Conservation (phyloP, 345 rosid species). For the Luvunga scandens region DNA sequence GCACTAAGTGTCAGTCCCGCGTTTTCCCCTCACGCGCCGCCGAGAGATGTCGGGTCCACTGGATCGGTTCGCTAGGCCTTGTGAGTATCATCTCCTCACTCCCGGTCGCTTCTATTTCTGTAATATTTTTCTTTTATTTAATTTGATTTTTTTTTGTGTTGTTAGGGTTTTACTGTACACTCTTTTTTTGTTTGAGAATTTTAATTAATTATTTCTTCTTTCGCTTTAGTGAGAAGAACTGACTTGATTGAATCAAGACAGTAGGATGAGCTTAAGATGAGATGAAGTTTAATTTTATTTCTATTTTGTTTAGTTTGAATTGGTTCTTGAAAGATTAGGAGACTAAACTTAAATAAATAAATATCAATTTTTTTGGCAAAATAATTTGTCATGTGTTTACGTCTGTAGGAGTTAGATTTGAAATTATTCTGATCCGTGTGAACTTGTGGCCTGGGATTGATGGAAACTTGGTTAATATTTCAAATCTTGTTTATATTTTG, state of each 20-base stretch:
- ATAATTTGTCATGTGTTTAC: neutral
- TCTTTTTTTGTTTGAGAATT: neutral
- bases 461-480: neutral
- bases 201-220: neutral
- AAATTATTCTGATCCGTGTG: neutral
- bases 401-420: too few species aligned
- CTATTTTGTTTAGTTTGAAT: neutral
- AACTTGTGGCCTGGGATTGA: neutral
- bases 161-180: constrained; percentile 32
- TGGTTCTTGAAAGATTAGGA: neutral
- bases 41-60: constrained; percentile 85
- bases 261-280: neutral
- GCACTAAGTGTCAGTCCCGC: neutral
- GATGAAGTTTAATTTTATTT: neutral
- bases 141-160: neutral
- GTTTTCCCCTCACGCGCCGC: constrained; percentile 9
- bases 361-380: too few species aligned
- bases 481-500: neutral
- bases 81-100: constrained; percentile 45
- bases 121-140: neutral
- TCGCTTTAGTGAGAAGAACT: neutral
- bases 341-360: neutral
- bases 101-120: neutral
- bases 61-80: constrained; percentile 93
- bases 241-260: neutral